These are phyloP conservation scores for Monascus ruber DNA, from an alignment of 2,329 filamentous ascomycete species.

Conservation along the genomic window DNA sequence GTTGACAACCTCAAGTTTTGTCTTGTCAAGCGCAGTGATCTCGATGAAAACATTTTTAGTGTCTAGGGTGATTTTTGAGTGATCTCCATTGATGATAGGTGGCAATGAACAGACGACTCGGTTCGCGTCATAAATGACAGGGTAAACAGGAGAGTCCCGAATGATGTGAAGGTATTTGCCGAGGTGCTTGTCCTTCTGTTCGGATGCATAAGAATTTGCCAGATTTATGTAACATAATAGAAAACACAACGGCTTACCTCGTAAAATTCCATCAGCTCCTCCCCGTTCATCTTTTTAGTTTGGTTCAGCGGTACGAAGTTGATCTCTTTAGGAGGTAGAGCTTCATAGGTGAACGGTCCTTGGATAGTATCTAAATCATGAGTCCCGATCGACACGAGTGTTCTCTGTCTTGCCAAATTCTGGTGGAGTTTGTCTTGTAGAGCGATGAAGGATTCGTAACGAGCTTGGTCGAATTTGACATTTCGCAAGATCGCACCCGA, in stretches of 20 bases:
- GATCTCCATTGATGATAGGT: constrained; percentile 94
- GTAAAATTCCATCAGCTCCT: constrained; percentile 88
- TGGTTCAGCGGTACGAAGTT: constrained; percentile 87
- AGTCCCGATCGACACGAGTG: constrained; percentile 91
- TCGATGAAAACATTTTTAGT: constrained; percentile 96
- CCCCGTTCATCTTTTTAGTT: constrained; percentile 72
- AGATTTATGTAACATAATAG: constrained; percentile 2
- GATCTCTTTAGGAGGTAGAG: constrained; percentile 80
- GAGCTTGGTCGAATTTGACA: constrained; percentile 79
- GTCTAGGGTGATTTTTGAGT: constrained; percentile 86
- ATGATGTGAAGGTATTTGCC: constrained; percentile 90
- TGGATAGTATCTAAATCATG: constrained; percentile 90
- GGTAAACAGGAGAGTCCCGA: constrained; percentile 83
- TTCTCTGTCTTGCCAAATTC: constrained; percentile 85
- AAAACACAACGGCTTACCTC: constrained; percentile 36
- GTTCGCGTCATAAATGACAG: constrained; percentile 87
- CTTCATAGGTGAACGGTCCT: constrained; percentile 95
- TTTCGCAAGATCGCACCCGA: constrained; percentile 82
- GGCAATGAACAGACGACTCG: constrained; percentile 81
- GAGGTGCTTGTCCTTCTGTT: constrained; percentile 75
- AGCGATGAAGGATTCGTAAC: constrained; percentile 94
- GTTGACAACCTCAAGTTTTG: constrained; percentile 90
- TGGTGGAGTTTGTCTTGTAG: constrained; percentile 97
- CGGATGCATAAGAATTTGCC: constrained; percentile 7
- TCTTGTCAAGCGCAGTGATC: constrained; percentile 89